Evolutionary conservation across 2,329 filamentous ascomycete species (phyloP), one percentile per base, ranked within the genome.

Genomic region (Epichloe amarillans): DNA sequence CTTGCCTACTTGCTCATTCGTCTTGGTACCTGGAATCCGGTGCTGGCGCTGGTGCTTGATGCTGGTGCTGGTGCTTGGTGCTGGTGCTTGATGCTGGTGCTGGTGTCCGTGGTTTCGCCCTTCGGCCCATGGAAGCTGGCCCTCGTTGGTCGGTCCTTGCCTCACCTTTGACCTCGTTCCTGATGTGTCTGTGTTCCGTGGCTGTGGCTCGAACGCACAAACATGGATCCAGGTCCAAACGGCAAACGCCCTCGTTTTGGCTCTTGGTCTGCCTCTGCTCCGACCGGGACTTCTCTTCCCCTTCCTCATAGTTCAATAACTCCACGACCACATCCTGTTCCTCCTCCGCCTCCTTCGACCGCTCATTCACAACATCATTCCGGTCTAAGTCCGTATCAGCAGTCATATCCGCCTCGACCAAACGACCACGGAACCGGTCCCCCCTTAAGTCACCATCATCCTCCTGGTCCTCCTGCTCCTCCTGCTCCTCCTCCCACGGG

Each of bases 151-250:
- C 64, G 66, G 61, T 66, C 64, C 66, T 58, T 65, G 62, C 64
- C 64, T 63, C 45, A 35, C 61, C 61, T 58, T 57, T 60, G 58
- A 55, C 60, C 61, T 66, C 55, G 59, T 62, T 61, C 59, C 60
- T 64, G 60, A 66, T 66, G 64, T 61, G 59, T 64, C 59, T 59
- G 60, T 58, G 55, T 60, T 53, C 58, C 61, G 61, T 58, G 55
- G 54, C 55, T 61, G 59, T 61, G 65, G 62, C 64, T 63, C 61
- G 62, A 65, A 60, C 62, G 60, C 55, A 57, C 72, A 70, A 76
- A 68, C 72, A 82, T 82, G 79, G 78, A 82, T 69, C 69, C 69
- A 70, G 74, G 70, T 66, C 73, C 66, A 62, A 76, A 80, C 61
- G 68, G 66, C 62, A 82, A 82, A 71, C 76, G 78, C 63, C 74